Percentiles rank a stretch among this genome's conserved stretches.
phyloP scores from a whole-genome alignment of 768 basidiomycete species.

The Pulveroboletus sp. region DNA sequence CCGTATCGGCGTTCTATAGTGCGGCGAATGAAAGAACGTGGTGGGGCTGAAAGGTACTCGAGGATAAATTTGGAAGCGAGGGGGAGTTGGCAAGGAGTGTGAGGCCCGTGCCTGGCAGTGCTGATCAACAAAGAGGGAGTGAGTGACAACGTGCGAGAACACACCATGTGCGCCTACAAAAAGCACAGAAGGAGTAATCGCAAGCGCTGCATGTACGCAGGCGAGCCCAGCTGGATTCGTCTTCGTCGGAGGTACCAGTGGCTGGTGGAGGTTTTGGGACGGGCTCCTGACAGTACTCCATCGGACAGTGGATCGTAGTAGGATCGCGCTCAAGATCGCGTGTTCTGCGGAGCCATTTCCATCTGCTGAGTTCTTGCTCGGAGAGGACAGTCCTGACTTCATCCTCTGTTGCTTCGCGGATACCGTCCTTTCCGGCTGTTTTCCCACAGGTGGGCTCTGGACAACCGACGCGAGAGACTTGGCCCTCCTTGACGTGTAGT shows the following conservation, averaged over 20 bases:
- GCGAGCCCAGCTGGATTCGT: conserved; percentile 67
- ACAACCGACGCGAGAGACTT: conserved; percentile 71
- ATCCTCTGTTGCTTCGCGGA: conserved; percentile 57
- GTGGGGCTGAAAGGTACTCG: conserved; percentile 60
- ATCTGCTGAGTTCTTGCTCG: conserved; percentile 60
- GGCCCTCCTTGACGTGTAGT: conserved; percentile 76
- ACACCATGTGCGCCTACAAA: conserved; percentile 79
- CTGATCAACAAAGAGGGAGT: conserved; percentile 4
- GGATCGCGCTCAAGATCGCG: conserved; percentile 74
- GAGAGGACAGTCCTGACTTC: conserved; percentile 71
- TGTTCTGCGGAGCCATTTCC: conserved; percentile 77
- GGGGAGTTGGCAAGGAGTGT: conserved; percentile 64
- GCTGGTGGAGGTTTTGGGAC: conserved; percentile 51
- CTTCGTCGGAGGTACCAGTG: conserved; percentile 32
- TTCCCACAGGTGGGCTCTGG: conserved; percentile 82
- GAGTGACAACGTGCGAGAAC: conserved; percentile 8
- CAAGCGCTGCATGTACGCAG: conserved; percentile 71
- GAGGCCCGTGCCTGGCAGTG: conserved; percentile 73
- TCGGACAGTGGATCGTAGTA: conserved; percentile 75
- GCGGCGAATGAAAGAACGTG: conserved; percentile 46
- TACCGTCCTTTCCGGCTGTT: conserved; percentile 20
- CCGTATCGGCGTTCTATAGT: conserved; percentile 65
- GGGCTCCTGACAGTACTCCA: conserved; percentile 75
- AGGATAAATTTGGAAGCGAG: conserved; percentile 60
- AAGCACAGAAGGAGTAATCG: conserved; percentile 75